Evolutionary conservation across 2,329 filamentous ascomycete genomes (phyloP).

Genomic region (Fusarium compactum): DNA sequence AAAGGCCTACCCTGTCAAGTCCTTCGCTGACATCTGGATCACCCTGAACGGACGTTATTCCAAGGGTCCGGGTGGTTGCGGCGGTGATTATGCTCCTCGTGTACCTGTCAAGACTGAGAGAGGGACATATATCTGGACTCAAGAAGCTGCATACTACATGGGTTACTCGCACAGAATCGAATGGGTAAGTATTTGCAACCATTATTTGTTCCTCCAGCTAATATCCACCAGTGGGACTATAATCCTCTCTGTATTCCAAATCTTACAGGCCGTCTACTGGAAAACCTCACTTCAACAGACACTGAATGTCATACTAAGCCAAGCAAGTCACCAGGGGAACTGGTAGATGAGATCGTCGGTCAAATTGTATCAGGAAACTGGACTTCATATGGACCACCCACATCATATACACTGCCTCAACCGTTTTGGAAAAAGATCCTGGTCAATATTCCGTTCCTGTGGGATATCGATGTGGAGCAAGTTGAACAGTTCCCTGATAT

Average conservation of each 20-base stretch:
- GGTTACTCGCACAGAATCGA: not conserved
- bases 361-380: not conserved
- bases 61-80: not conserved
- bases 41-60: not conserved
- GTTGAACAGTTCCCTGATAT: not conserved
- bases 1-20: not conserved
- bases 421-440: not conserved
- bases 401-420: not conserved
- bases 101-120: not conserved
- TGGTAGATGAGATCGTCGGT: not conserved
- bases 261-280: not conserved
- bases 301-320: not conserved
- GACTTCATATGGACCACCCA: not conserved
- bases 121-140: not conserved
- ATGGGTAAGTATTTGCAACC: not conserved
- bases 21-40: not conserved
- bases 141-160: not conserved
- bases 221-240: not conserved
- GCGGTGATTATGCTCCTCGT: not conserved
- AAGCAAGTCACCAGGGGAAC: not conserved
- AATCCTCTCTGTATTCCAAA: not conserved
- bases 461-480: not conserved
- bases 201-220: not conserved
- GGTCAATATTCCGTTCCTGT: not conserved
- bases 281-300: not conserved